Conservation (phyloP, 805 yeast species). For the Candida patagonica region DNA sequence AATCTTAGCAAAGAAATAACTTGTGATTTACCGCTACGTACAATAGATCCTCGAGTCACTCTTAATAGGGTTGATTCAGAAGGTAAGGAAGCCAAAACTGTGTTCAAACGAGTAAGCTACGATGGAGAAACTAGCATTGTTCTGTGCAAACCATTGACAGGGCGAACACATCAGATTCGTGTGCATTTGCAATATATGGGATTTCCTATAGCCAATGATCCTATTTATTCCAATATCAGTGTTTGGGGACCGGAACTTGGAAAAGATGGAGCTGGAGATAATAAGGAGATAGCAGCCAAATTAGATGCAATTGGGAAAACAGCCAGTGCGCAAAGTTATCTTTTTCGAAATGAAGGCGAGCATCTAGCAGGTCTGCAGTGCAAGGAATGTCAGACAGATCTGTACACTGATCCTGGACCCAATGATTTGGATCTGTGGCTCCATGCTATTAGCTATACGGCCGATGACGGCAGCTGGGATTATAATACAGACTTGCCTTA, state of each 20-base stretch:
- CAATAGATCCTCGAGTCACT: slow-evolving; percentile 66
- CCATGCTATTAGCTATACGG: slow-evolving; percentile 73
- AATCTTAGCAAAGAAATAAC: slow-evolving; percentile 31
- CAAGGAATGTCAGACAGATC: slow-evolving; percentile 52
- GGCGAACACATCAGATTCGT: slow-evolving; percentile 91
- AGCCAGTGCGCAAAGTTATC: slow-evolving; percentile 53
- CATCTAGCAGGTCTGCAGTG: slow-evolving; percentile 51
- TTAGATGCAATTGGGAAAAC: slow-evolving; percentile 66
- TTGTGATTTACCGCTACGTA: slow-evolving; percentile 60
- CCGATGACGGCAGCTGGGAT: slow-evolving; percentile 43
- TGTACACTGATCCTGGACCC: slow-evolving; percentile 82
- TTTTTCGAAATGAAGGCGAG: slow-evolving; percentile 47
- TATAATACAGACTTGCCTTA: slow-evolving; percentile 69
- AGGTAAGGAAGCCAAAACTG: slow-evolving; percentile 70
- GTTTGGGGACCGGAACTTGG: slow-evolving; percentile 82
- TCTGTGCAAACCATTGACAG: slow-evolving; percentile 77
- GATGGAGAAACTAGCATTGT: slow-evolving; percentile 67
- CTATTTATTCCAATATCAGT: slow-evolving; percentile 66
- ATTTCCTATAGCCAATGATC: slow-evolving; percentile 85
- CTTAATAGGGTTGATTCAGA: slow-evolving; percentile 49
- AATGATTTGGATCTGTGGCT: slow-evolving; percentile 83
- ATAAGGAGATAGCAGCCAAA: slow-evolving; percentile 36
- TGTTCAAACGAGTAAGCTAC: slow-evolving; percentile 56
- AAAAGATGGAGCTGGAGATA: slow-evolving; percentile 43
- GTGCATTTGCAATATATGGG: slow-evolving; percentile 90